Evolutionary conservation across 2,329 filamentous ascomycete species (phyloP), one percentile per base, ranked within the genome.

Genomic region (Fusarium irregulare): DNA sequence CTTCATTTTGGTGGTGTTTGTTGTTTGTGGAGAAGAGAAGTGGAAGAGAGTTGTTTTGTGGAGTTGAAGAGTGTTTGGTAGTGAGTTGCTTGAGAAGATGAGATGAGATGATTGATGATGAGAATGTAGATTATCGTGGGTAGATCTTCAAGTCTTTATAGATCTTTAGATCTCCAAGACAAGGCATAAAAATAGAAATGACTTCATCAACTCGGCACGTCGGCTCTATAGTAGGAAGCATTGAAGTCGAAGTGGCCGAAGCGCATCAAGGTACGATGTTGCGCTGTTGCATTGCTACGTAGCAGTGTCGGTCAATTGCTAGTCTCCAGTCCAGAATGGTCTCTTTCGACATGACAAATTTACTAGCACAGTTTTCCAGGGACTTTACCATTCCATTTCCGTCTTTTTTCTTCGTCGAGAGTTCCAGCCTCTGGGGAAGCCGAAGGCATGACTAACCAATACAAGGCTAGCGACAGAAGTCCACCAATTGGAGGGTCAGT

Each of bases 1-100:
- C 72, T 83, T 80, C 83, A 84, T 84, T 47, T 55, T 82, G 71
- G 61, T 57, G 64, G 75, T 70, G 68, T 50, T 23, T 30, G 59
- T 51, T 55, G 51, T 50, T 49, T 49, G 20, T 44, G 20, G 12
- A 6, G 45, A 14, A 20, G 48, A 28, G 34, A 41, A 27, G 18
- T 27, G n/a, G 42, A 37, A 7, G 8, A 23, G 25, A 32, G 14
- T 44, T 47, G 30, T 68, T 65, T 61, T 44, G 46, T 48, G 32
- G 20, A 48, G 46, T 53, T 32, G 61, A 16, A 28, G 59, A 60
- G 54, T 51, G 27, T 34, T 27, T 64, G 47, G 46, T 47, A 23
- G 41, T 42, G 25, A 64, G 60, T 53, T 47, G 41, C 14, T 60
- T 53, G 40, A 45, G 60, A 60, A 14, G 60, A 65, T 66, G 63